Base-by-base conservation (phyloP, 2,329 filamentous ascomycete species). In the Akanthomyces dipterigenus region DNA sequence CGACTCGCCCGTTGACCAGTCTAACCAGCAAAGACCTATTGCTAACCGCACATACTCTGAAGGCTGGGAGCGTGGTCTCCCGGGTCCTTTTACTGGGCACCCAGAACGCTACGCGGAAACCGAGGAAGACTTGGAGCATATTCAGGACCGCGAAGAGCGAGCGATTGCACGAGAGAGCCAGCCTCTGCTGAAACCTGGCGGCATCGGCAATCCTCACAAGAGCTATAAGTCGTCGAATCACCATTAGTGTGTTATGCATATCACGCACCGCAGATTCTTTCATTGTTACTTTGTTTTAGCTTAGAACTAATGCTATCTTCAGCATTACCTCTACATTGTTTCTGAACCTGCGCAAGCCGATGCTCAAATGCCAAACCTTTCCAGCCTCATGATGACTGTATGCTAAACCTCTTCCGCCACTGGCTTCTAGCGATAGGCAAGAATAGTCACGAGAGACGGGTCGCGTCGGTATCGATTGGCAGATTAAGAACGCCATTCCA, bases 71-170 rank as follows among this genome's bases (percentile, higher is more conserved):
- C 78, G 80, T 38, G 77, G 77, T 12, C 73, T 79, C 9, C 80
- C 80, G 3, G 78, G 79, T 5, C 79, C 78, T 0, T 81, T 81
- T 65, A 80, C 79, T 1, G 78, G 78, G 1, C 80, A 82, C 57
- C 79, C 80, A 3, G 79, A 82, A 66, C 75, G 75, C 62, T 82
- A 83, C 57, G 79, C 79, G 36, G 76, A 79, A 55, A 81, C 77
- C 3, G 78, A 80, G 40, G 80, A 82, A 61, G 78, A 83, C 62
- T 71, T 82, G 63, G 77, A 80, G 55, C 74, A 78, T 40, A 78
- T 82, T 42, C 70, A 77, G 63, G 79, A 81, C 63, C 76, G 79
- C 22, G 80, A 83, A 65, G 80, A 82, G 60, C 72, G 77, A 48
- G 79, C 80, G 18, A 79, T 80, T 34, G 78, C 75, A 16, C 69